Base-by-base conservation (phyloP, 192 early-diverging fungal genomes). In the Radiomyces spectabilis region DNA sequence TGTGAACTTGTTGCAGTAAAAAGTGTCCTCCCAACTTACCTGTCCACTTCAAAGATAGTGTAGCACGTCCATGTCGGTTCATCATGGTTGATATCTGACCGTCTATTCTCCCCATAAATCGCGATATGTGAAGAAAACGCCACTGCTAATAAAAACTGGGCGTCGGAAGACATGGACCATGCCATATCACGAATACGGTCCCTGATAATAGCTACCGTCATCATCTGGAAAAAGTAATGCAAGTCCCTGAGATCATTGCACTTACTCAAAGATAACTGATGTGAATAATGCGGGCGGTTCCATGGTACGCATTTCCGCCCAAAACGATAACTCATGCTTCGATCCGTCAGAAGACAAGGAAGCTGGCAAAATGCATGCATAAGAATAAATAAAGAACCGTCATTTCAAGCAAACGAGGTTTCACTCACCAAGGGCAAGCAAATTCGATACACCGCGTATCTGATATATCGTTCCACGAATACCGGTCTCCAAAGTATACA, bases 151-250 rank as follows among this genome's bases (percentile, higher is more conserved):
- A 92, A 63, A 31, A 80, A 76, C 37, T 88, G 79, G 1, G 85
- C 87, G 58, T 87, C 85, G 4, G 81, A 79, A n/a, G 87, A 77
- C 3, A 86, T 66, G 55, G 71, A 80, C 90, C 86, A 93, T 43
- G 82, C 80, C 32, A 87, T 37, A 53, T 72, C 85, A 29, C 76
- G 60, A 35, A 88, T 64, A 3, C 48, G 35, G 38, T 75, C 73
- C 31, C 71, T 84, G 46, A 46, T 30, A 19, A 51, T 41, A 7
- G 55, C 7, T 25, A 57, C 3, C 16, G 34, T 16, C 6, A 22
- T n/a, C 15, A 55, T 12, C 31, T 21, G 13, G 5, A 39, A 41
- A 12, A 40, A 44, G 4, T 6, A 22, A 32, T 32, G 59, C 10
- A 19, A 34, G 25, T 22, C 13, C 53, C 10, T 45, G 3, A 29